Evolutionary conservation across 371 early-diverging fungal genomes (phyloP), one percentile per base, ranked within the genome.

Genomic region (Actinomortierella ambigua): DNA sequence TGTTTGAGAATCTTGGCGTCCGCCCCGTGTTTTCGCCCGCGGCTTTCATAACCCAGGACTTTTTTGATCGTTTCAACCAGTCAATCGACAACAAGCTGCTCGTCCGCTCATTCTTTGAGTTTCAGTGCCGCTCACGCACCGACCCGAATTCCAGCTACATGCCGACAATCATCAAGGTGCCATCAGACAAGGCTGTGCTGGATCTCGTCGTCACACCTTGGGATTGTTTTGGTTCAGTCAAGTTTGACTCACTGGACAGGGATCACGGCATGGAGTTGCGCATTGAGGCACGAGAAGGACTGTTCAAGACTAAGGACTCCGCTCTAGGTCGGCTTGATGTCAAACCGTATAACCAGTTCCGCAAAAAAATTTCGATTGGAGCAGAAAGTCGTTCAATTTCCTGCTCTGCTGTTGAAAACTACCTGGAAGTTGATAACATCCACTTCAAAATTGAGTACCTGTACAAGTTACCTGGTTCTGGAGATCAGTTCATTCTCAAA

Each of bases 141-240:
- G 65, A 71, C 29, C 71, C 71, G 1, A 22, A 53, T 8, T 55
- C 59, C 17, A 57, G 46, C 46, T 71, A 58, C 34, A n/a, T 22
- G 8, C 41, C 40, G 4, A 71, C 71, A 0, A 9, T 65, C 20
- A 53, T 71, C 34, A 62, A 52, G 0, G 59, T 71, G 3, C 63
- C 71, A 3, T 53, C 71, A 11, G 62, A 53, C 1, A 26, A 51
- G 9, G 71, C 71, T 26, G 46, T 59, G 15, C 53, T 71, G 11
- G 66, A 71, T 13, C 59, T 65, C 13, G 71, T 71, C 20, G 71
- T 71, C 14, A 62, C 66, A 13, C 71, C 71, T 1, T 71, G 71
- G 71, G 56, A 66, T 15, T 65, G 66, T 20, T 71, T 50, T 50
- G 63, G 62, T 0, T 65, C 61, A 20, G 71, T 66, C 28, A 65